Evolutionary conservation across 768 basidiomycete genomes (phyloP), one percentile per base, ranked within the genome.

Genomic region (Xanthoconium purpureum): DNA sequence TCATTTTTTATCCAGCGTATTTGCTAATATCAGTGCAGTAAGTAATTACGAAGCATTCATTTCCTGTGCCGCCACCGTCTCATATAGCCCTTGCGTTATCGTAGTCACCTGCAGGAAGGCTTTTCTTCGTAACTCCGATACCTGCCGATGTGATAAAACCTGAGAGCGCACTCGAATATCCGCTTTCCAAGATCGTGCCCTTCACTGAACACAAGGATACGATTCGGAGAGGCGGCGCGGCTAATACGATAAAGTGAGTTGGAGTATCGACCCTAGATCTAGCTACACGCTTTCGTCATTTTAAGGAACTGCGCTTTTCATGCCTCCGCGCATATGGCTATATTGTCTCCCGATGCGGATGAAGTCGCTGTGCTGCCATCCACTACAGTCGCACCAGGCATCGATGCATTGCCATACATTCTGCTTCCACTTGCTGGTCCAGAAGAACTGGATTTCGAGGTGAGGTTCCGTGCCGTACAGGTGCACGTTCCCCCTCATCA

Each of bases 361-460:
- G 68, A 64, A 38, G 78, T 87, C 20, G 62, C 81, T 14, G 77
- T 88, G 6, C 79, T 82, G 5, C 84, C 88, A 1, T 85, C 85
- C 17, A 74, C 73, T n/a, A 63, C 66, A 14, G 71, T 71, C 4
- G 84, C 87, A 4, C 84, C 90, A 3, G 94, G 94, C 6, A 84
- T 98, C 36, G 88, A 94, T 71, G 82, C 88, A 3, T 78, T 98
- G 11, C 88, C 92, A 0, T 89, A 85, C 66, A 78, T 99, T 12
- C 79, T 99, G 4, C 81, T 95, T 1, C 96, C 97, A 0, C 77
- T 99, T 3, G 94, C 96, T 40, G 95, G 96, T 7, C 89, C 94
- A 1, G 97, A 98, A 71, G 97, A 98, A 72, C 87, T 91, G 57
- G 94, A 97, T 54, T 78, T 96, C 1, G 95, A 98, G 58, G 92